These are phyloP conservation scores for Kwoniella dejecticola DNA, from an alignment of 768 basidiomycete species.

Conservation along the genomic window DNA sequence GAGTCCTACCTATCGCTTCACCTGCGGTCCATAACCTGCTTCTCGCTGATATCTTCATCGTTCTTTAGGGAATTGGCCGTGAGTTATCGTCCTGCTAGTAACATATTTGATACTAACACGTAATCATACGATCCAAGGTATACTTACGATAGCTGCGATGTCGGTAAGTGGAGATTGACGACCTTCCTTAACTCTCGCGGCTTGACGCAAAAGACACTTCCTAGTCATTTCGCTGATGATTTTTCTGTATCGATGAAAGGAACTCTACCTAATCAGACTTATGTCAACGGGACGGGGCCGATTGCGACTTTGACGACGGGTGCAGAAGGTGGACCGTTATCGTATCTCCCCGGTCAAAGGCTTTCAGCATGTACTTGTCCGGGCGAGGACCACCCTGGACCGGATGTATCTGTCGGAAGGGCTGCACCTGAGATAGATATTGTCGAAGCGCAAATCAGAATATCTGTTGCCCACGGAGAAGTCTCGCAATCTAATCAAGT, in stretches of 20 bases:
- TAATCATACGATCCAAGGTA: conserved; percentile 23
- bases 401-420: conserved; percentile 65
- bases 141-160: conserved; percentile 52
- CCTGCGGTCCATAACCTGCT: neutral
- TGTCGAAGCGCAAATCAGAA: conserved; percentile 77
- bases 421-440: conserved; percentile 92
- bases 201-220: too few relatives aligned
- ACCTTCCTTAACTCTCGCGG: too few relatives aligned
- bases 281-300: conserved; percentile 41
- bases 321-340: conserved; percentile 41
- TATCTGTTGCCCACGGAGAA: conserved; percentile 60
- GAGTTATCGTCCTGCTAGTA: too few relatives aligned
- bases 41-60: neutral
- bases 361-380: conserved; percentile 80
- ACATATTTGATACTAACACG: too few relatives aligned
- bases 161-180: too few relatives aligned
- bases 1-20: conserved; percentile 46
- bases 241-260: conserved; percentile 4
- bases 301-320: conserved; percentile 48
- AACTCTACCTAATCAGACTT: conserved; percentile 51
- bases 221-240: neutral
- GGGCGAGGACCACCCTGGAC: conserved; percentile 85
- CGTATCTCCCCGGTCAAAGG: conserved; percentile 55
- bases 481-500: conserved; percentile 76
- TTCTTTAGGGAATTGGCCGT: conserved; percentile 35